Evolutionary conservation across 192 early-diverging fungal genomes (phyloP).

Genomic region (Phlyctochytrium arcticum): DNA sequence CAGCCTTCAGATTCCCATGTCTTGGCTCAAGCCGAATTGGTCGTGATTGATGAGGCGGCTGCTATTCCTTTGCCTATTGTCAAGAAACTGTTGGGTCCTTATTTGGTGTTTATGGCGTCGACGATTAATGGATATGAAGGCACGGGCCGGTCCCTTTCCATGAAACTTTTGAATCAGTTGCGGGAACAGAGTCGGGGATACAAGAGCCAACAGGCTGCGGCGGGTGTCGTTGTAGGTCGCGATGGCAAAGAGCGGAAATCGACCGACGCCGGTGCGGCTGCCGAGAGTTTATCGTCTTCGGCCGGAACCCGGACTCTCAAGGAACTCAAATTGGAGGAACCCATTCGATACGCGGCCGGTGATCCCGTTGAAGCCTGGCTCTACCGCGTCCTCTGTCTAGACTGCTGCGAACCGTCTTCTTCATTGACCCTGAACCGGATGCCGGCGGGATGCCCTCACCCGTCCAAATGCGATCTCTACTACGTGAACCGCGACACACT

Average conservation of each 20-base stretch:
- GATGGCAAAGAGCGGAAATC: conserved; percentile 53
- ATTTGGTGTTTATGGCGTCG: conserved; percentile 96
- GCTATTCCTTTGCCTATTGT: conserved; percentile 96
- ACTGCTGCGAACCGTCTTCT: conserved; percentile 47
- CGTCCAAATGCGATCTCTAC: conserved; percentile 90
- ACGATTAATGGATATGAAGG: conserved; percentile 99
- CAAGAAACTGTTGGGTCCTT: conserved; percentile 85
- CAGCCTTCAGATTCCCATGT: conserved; percentile 92
- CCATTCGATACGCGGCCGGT: conserved; percentile 84
- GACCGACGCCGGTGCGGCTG: conserved; percentile 36
- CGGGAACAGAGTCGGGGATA: conserved; percentile 87
- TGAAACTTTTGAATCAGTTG: conserved; percentile 93
- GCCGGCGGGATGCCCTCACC: conserved; percentile 78
- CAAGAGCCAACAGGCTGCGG: conserved; percentile 1
- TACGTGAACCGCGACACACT: conserved; percentile 97
- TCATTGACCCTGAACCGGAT: neutral
- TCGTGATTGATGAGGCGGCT: conserved; percentile 98
- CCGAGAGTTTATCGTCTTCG: conserved; percentile 4
- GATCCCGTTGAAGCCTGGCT: conserved; percentile 95
- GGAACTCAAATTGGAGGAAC: conserved; percentile 90
- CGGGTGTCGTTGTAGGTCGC: conserved; percentile 47
- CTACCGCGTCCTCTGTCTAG: conserved; percentile 90
- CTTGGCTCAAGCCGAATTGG: conserved; percentile 92
- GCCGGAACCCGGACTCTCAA: conserved; percentile 61
- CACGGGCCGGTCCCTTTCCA: conserved; percentile 91